These are phyloP conservation scores for Dendrobium catenatum DNA, from an alignment of 106 monocot genomes.

Conservation along the genomic window DNA sequence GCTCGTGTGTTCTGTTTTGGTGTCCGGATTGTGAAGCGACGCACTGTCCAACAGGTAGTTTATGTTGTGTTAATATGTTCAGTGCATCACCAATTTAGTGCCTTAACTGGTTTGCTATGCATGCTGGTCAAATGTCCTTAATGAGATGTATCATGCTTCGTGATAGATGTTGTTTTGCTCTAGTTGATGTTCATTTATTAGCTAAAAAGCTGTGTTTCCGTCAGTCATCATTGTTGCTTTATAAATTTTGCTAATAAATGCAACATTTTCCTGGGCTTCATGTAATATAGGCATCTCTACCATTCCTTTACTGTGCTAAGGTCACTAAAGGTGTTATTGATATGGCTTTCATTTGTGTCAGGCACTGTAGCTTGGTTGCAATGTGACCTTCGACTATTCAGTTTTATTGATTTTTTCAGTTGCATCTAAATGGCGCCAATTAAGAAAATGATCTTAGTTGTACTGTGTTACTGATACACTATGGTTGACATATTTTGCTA, in stretches of 20 bases:
- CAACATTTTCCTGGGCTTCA: background rate
- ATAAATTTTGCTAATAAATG: background rate
- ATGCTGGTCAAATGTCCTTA: background rate
- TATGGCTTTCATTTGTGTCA: background rate
- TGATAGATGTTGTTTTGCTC: background rate
- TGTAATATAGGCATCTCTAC: background rate
- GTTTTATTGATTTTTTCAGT: too few relatives aligned
- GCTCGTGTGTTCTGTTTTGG: constrained; percentile 50
- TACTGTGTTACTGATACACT: too few relatives aligned
- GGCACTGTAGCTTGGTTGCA: background rate
- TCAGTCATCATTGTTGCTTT: background rate
- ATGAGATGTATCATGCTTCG: background rate
- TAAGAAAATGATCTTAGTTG: too few relatives aligned
- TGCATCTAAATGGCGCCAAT: too few relatives aligned
- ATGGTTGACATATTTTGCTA: too few relatives aligned
- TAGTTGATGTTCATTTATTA: background rate
- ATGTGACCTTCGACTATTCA: background rate
- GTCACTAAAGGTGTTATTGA: background rate
- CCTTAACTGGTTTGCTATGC: background rate
- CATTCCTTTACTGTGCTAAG: background rate
- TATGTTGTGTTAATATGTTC: background rate
- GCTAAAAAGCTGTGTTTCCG: background rate
- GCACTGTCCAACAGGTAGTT: constrained; percentile 51
- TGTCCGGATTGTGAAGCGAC: constrained; percentile 44
- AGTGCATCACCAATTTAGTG: background rate